Percentiles rank a stretch among this genome's conserved stretches.
These are phyloP conservation scores for Trapa bicornis DNA, from an alignment of 345 rosid genomes.

Conservation along the genomic window DNA sequence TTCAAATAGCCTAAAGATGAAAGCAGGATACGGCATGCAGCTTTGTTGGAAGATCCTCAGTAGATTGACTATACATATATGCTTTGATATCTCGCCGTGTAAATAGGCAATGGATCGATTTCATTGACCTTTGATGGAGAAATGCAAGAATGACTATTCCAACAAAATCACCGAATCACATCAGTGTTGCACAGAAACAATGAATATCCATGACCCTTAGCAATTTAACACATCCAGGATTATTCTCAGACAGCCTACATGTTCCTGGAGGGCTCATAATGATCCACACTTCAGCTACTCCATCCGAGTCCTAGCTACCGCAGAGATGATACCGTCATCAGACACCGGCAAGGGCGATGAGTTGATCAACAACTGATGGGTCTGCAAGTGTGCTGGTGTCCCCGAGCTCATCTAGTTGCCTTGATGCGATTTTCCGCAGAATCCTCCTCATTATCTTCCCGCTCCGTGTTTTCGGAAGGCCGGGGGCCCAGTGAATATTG, in stretches of 20 bases:
- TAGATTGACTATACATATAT: no score
- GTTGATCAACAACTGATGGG: conserved; percentile 68
- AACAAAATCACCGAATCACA: background rate
- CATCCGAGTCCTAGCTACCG: no score
- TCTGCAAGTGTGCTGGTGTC: conserved; percentile 96
- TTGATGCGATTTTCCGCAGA: conserved; percentile 81
- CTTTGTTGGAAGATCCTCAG: no score
- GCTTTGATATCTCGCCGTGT: no score
- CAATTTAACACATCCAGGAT: background rate
- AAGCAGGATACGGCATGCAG: no score
- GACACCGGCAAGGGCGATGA: conserved; percentile 57
- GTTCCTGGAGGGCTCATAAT: no score
- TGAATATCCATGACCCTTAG: background rate
- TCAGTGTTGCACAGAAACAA: background rate
- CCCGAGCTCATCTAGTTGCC: conserved; percentile 80
- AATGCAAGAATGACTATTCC: background rate
- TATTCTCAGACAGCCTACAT: background rate
- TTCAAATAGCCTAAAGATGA: no score
- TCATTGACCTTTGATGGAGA: background rate
- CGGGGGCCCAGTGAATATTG: conserved; percentile 86
- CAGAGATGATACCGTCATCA: background rate
- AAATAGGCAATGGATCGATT: no score
- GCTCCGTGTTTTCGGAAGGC: conserved; percentile 92
- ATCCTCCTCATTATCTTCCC: conserved; percentile 98
- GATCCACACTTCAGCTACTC: background rate